Conservation (phyloP, 805 yeast genomes). For the Limtongozyma cylindracea region DNA sequence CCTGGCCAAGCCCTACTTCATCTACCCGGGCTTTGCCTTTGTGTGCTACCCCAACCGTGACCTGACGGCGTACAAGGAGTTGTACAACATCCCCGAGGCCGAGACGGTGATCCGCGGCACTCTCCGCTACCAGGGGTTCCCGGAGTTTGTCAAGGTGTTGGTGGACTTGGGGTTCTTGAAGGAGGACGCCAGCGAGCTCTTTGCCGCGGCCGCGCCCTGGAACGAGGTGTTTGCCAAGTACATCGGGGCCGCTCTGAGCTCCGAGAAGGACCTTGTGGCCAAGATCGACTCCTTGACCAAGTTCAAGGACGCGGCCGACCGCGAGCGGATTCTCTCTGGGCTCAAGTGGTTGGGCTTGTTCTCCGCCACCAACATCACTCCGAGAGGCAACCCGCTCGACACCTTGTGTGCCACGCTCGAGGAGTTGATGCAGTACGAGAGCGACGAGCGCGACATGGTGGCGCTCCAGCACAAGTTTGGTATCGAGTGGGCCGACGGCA, state of each 20-base stretch:
- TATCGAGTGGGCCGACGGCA: slow-evolving; percentile 88
- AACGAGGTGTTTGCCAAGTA: slow-evolving; percentile 61
- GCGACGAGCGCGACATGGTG: slow-evolving; percentile 88
- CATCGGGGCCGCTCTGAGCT: slow-evolving; percentile 45
- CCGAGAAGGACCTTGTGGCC: slow-evolving; percentile 49
- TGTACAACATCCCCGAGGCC: slow-evolving; percentile 91
- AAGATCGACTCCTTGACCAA: slow-evolving; percentile 56
- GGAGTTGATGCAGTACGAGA: slow-evolving; percentile 85
- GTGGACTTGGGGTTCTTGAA: slow-evolving; percentile 85
- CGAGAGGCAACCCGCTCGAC: slow-evolving; percentile 88
- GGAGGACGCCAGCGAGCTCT: slow-evolving; percentile 41
- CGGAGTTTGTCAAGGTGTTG: slow-evolving; percentile 85
- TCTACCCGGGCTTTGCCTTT: slow-evolving; percentile 86
- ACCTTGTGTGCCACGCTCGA: slow-evolving; percentile 93
- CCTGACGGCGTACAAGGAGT: slow-evolving; percentile 79
- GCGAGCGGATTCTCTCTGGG: slow-evolving; percentile 71
- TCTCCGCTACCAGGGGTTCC: slow-evolving; percentile 95
- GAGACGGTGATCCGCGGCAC: slow-evolving; percentile 94
- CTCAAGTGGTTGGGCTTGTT: slow-evolving; percentile 87
- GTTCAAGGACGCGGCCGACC: slow-evolving; percentile 62
- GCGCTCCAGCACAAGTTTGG: slow-evolving; percentile 95
- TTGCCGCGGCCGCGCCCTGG: slow-evolving; percentile 49
- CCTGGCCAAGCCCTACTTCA: slow-evolving; percentile 81
- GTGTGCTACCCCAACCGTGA: slow-evolving; percentile 97
- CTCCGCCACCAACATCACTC: slow-evolving; percentile 48